phyloP scores from a whole-genome alignment of 2,329 filamentous ascomycete genomes.

The Berkeleyomyces basicola region DNA sequence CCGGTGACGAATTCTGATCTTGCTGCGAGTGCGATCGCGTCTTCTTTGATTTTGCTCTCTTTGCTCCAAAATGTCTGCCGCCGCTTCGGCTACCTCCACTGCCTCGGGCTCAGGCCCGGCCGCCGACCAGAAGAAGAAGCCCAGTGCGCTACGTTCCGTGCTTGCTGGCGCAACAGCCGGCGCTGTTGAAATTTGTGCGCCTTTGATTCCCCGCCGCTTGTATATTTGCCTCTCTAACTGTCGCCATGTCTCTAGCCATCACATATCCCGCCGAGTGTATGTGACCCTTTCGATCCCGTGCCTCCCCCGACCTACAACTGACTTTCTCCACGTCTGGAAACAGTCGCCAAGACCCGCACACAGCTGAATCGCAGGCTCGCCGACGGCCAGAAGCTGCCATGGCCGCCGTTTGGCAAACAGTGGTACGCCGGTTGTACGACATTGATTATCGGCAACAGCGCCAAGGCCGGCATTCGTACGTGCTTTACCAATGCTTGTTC shows the following conservation, averaged over 20 bases:
- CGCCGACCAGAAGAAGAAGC: slow-evolving; percentile 26
- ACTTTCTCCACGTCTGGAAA: not conserved
- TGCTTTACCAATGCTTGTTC: not conserved
- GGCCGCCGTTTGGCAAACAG: slow-evolving; percentile 81
- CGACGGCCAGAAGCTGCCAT: slow-evolving; percentile 74
- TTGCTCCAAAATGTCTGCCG: not conserved
- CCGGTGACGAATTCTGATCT: no score
- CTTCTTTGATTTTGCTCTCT: no score
- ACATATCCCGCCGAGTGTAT: slow-evolving; percentile 89
- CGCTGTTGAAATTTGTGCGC: slow-evolving; percentile 72
- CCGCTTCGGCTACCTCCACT: not conserved
- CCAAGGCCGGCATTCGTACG: slow-evolving; percentile 84
- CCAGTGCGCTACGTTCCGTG: slow-evolving; percentile 74
- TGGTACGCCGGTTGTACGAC: slow-evolving; percentile 99
- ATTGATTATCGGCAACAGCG: slow-evolving; percentile 85
- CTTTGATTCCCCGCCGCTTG: not conserved
- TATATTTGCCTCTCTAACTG: not conserved
- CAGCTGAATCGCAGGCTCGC: slow-evolving; percentile 79
- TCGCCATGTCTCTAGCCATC: slow-evolving; percentile 37
- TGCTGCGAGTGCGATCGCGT: no score
- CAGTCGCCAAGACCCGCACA: slow-evolving; percentile 84
- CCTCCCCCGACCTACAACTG: slow-evolving; percentile 13
- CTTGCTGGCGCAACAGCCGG: slow-evolving; percentile 87
- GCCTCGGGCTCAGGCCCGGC: not conserved
- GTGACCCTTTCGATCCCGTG: slow-evolving; percentile 17